Percentiles rank a stretch among this genome's conserved stretches.
These are phyloP conservation scores for Endocalyx cinctus DNA, from an alignment of 2,329 filamentous ascomycete species.

Conservation along the genomic window DNA sequence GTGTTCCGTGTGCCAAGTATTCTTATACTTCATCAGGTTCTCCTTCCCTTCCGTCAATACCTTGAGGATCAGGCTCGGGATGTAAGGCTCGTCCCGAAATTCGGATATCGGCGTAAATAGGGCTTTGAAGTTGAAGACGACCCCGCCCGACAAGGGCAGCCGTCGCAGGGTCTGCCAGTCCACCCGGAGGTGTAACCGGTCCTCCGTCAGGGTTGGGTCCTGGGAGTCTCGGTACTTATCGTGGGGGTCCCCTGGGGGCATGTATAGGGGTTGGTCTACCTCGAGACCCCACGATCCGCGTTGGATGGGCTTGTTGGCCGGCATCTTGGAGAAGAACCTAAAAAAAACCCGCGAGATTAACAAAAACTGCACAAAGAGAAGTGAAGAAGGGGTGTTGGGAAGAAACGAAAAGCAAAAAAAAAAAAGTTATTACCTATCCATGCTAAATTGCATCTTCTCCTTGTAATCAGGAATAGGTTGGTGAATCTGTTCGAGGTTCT, in stretches of 20 bases:
- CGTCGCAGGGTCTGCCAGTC: constrained; percentile 86
- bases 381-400: background rate
- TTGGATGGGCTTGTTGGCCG: constrained; percentile 71
- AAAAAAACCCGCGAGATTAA: background rate
- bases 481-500: constrained; percentile 68
- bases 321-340: constrained; percentile 78
- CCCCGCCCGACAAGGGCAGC: constrained; percentile 66
- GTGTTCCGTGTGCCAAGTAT: constrained; percentile 75
- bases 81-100: constrained; percentile 65
- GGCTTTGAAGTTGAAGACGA: constrained; percentile 87
- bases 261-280: constrained; percentile 68
- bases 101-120: constrained; percentile 71
- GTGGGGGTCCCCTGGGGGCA: constrained; percentile 64
- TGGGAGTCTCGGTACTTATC: constrained; percentile 57
- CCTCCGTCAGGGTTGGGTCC: constrained; percentile 47
- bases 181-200: constrained; percentile 66
- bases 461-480: constrained; percentile 74
- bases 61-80: constrained; percentile 65
- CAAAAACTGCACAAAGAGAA: no score
- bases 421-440: constrained; percentile 61
- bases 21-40: constrained; percentile 73
- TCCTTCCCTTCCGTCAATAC: constrained; percentile 68
- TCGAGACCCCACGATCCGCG: constrained; percentile 82
- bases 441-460: constrained; percentile 81
- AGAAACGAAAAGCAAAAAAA: background rate